A percentile compares a stretch with the other conserved stretches of the same genome.
Conservation (phyloP, 345 rosid species). For the Citrus cavaleriei region DNA sequence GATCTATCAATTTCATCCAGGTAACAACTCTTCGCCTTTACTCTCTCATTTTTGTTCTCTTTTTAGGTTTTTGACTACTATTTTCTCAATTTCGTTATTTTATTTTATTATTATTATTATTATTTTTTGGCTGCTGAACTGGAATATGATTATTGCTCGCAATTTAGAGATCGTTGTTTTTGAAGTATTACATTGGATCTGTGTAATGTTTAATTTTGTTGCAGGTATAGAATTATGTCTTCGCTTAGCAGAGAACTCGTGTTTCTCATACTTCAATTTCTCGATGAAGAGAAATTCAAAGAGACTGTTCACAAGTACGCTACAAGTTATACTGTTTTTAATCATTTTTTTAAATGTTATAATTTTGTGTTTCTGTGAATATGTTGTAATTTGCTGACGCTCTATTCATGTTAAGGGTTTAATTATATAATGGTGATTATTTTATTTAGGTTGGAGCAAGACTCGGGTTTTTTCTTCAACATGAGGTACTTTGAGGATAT, state of each 20-base stretch:
- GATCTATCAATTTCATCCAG: slow-evolving; percentile 28
- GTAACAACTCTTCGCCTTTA: slow-evolving; percentile 4
- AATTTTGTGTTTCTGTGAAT: not conserved
- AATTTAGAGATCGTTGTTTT: not conserved
- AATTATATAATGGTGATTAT: not conserved
- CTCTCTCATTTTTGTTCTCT: slow-evolving; percentile 6
- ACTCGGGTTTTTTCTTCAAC: slow-evolving; percentile 82
- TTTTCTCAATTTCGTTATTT: not conserved
- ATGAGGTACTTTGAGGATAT: slow-evolving; percentile 80
- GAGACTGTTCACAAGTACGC: slow-evolving; percentile 72
- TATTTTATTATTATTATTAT: not conserved
- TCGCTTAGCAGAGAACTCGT: slow-evolving; percentile 84
- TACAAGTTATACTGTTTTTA: not conserved
- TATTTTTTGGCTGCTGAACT: not conserved
- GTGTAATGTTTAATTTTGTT: slow-evolving; percentile 16
- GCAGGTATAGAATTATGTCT: slow-evolving; percentile 46
- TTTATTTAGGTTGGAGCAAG: slow-evolving; percentile 73
- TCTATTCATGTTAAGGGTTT: not conserved
- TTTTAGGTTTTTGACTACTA: not conserved
- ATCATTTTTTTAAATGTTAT: not conserved
- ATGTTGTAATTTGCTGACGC: not conserved
- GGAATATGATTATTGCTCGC: no score
- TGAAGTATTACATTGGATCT: slow-evolving; percentile 29
- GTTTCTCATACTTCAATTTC: slow-evolving; percentile 86
- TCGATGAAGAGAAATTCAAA: slow-evolving; percentile 81